Percentiles rank a stretch among this genome's conserved stretches.
phyloP scores from a whole-genome alignment of 306 rosid genomes.

The Senna tora region DNA sequence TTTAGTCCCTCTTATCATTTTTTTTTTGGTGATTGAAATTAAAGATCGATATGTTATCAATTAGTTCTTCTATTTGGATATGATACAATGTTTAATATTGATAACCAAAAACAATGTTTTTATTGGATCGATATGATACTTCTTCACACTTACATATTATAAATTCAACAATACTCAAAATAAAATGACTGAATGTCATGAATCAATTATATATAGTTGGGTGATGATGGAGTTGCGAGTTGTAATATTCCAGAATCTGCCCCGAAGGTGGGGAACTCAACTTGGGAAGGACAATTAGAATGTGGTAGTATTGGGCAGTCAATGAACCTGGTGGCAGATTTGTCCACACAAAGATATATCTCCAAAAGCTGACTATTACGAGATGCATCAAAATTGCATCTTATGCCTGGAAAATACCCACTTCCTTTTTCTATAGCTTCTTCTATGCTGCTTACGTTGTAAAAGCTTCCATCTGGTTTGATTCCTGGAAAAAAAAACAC shows the following conservation, averaged over 20 bases:
- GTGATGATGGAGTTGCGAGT: background rate
- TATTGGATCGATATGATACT: no score
- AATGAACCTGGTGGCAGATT: conserved; percentile 46
- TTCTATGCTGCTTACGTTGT: conserved; percentile 39
- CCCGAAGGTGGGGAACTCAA: conserved; percentile 51
- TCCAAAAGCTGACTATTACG: conserved; percentile 55
- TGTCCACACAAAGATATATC: conserved; percentile 56
- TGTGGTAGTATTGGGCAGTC: conserved; percentile 52
- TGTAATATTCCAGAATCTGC: background rate
- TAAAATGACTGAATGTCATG: no score
- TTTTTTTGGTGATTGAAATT: no score
- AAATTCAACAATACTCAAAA: no score
- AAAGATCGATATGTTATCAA: no score
- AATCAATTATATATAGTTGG: background rate
- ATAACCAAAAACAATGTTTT: no score
- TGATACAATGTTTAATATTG: no score
- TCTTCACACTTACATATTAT: no score
- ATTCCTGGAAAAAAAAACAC: conserved; percentile 38
- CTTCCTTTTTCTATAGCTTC: conserved; percentile 35
- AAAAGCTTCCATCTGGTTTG: conserved; percentile 43
- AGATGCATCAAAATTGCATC: conserved; percentile 53
- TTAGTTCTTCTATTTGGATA: no score
- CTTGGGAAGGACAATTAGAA: conserved; percentile 38
- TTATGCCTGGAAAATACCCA: conserved; percentile 45
- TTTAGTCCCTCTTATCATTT: no score